A percentile compares a stretch with the other conserved stretches of the same genome.
These are phyloP conservation scores for Phaeotremella skinneri DNA, from an alignment of 768 basidiomycete genomes.

Conservation along the genomic window DNA sequence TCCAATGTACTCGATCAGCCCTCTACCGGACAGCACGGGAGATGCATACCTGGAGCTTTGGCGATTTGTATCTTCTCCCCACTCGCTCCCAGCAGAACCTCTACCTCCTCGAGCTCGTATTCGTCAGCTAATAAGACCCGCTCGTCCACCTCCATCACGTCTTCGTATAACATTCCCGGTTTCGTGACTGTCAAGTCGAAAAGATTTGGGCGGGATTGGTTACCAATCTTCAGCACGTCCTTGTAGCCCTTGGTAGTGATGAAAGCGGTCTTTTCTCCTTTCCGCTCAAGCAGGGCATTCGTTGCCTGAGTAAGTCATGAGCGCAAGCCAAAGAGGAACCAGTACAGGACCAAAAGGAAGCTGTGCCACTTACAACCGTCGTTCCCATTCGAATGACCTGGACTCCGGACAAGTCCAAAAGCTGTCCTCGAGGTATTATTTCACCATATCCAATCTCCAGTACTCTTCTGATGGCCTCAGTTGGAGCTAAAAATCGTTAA, in stretches of 20 bases:
- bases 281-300: constrained; percentile 88
- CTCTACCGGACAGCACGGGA: not conserved
- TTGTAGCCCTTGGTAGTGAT: constrained; percentile 86
- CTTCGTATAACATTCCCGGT: constrained; percentile 64
- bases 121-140: constrained; percentile 88
- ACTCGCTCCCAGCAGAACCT: constrained; percentile 42
- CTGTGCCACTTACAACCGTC: constrained; percentile 60
- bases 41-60: constrained; percentile 61
- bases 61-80: constrained; percentile 54
- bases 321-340: too few relatives aligned
- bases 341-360: too few relatives aligned
- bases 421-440: constrained; percentile 63
- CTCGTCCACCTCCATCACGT: constrained; percentile 74
- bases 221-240: constrained; percentile 83
- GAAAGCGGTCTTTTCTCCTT: constrained; percentile 82
- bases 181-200: constrained; percentile 79
- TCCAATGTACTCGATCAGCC: constrained; percentile 34
- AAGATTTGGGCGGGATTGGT: constrained; percentile 85
- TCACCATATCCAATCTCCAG: constrained; percentile 70
- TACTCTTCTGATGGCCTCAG: constrained; percentile 82
- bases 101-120: constrained; percentile 74
- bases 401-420: constrained; percentile 57
- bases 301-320: too few relatives aligned
- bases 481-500: constrained; percentile 60
- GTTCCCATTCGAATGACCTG: constrained; percentile 87